Conservation (phyloP, 2,329 filamentous ascomycete species). For the Fusarium subtropicale region DNA sequence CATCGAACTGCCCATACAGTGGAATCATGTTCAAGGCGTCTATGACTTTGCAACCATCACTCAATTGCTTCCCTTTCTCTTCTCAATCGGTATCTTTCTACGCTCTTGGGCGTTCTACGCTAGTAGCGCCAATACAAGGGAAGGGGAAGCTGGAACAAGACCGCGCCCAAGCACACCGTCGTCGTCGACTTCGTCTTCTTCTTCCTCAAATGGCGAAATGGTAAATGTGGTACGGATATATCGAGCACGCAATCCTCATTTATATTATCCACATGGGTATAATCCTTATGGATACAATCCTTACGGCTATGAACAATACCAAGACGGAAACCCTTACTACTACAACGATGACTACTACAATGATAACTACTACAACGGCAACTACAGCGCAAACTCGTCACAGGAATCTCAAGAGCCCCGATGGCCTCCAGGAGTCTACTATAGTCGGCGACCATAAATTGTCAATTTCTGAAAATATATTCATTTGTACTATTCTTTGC, state of each 20-base stretch:
- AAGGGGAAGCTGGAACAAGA: not conserved
- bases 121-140: not conserved
- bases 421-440: conserved; percentile 33
- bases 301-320: conserved; percentile 2
- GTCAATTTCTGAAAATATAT: not conserved
- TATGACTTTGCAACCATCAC: conserved; percentile 45
- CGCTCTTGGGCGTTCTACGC: conserved; percentile 44
- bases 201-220: not conserved
- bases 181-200: not conserved
- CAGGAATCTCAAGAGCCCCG: not conserved
- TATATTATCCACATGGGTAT: conserved; percentile 5
- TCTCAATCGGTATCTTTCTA: conserved; percentile 48
- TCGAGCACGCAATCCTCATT: not conserved
- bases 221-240: not conserved
- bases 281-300: conserved; percentile 2
- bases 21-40: conserved; percentile 48
- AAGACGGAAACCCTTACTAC: not conserved
- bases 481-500: not conserved
- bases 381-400: not conserved
- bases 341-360: conserved; percentile 3
- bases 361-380: not conserved
- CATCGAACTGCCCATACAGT: conserved; percentile 51
- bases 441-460: conserved; percentile 15
- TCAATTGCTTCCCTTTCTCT: conserved; percentile 51
- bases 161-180: not conserved